These are phyloP conservation scores for Lentinula raphanica DNA, from an alignment of 768 basidiomycete genomes.

Conservation along the genomic window DNA sequence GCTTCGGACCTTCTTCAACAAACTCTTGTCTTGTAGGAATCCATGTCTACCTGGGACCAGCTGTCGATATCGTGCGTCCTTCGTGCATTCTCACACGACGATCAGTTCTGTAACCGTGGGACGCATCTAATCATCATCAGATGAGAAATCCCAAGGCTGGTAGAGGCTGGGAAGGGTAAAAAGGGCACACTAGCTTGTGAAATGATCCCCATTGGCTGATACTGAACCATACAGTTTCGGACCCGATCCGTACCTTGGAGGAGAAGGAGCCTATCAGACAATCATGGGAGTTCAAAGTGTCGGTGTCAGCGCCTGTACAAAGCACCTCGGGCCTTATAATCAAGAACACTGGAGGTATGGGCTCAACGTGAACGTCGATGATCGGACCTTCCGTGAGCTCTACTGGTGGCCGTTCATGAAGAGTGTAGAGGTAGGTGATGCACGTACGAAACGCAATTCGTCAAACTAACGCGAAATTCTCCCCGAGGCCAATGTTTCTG, in stretches of 20 bases:
- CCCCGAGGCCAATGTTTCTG: conserved; percentile 40
- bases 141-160: conserved; percentile 50
- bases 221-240: conserved; percentile 31
- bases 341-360: conserved; percentile 49
- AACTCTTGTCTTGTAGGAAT: background rate
- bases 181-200: background rate
- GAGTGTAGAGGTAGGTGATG: conserved; percentile 36
- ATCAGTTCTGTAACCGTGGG: too few species aligned
- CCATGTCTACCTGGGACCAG: conserved; percentile 47
- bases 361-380: conserved; percentile 43
- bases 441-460: background rate
- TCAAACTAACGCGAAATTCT: background rate
- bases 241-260: conserved; percentile 60
- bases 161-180: conserved; percentile 44
- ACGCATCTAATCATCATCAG: conserved; percentile 18
- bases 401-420: conserved; percentile 49
- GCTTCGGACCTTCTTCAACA: background rate
- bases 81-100: background rate
- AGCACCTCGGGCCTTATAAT: conserved; percentile 47
- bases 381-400: conserved; percentile 50
- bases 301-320: conserved; percentile 57
- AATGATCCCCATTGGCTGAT: background rate
- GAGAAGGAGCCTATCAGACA: conserved; percentile 56
- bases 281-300: conserved; percentile 54
- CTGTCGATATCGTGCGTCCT: conserved; percentile 46